Evolutionary conservation across 75 land plant species (phyloP).

Genomic region (Chamaecyparis obtusa): DNA sequence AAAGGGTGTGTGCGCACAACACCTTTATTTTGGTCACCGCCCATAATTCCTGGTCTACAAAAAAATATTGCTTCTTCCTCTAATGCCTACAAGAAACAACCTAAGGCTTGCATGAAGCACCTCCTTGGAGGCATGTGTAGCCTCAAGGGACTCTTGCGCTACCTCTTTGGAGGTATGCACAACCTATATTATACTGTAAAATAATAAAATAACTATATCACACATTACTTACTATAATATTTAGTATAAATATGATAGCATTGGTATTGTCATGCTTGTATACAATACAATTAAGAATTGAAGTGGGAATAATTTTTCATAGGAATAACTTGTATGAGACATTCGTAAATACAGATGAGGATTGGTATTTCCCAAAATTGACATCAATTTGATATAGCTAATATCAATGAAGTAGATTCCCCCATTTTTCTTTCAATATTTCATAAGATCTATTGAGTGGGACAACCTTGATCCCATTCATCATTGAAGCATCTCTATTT

Average conservation of each 20-base stretch:
- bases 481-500: conserved; percentile 1
- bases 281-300: background rate
- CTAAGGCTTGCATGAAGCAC: too few relatives aligned
- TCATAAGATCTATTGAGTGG: conserved; percentile 45
- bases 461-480: conserved; percentile 27
- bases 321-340: background rate
- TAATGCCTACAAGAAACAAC: too few relatives aligned
- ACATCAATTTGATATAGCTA: background rate
- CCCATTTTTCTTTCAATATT: conserved; percentile 55
- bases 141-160: too few relatives aligned
- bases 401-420: conserved; percentile 26
- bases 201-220: background rate
- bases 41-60: too few relatives aligned
- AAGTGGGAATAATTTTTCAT: background rate
- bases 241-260: background rate
- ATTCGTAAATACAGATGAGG: background rate
- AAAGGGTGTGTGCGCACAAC: too few relatives aligned
- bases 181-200: background rate
- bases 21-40: too few relatives aligned
- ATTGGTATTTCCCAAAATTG: background rate
- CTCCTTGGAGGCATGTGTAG: too few relatives aligned
- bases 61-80: too few relatives aligned
- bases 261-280: background rate
- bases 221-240: background rate
- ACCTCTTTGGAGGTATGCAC: too few relatives aligned